A percentile compares a stretch with the other conserved stretches of the same genome.
phyloP scores from a whole-genome alignment of 768 basidiomycete genomes.

The Hypholoma sublateritium region DNA sequence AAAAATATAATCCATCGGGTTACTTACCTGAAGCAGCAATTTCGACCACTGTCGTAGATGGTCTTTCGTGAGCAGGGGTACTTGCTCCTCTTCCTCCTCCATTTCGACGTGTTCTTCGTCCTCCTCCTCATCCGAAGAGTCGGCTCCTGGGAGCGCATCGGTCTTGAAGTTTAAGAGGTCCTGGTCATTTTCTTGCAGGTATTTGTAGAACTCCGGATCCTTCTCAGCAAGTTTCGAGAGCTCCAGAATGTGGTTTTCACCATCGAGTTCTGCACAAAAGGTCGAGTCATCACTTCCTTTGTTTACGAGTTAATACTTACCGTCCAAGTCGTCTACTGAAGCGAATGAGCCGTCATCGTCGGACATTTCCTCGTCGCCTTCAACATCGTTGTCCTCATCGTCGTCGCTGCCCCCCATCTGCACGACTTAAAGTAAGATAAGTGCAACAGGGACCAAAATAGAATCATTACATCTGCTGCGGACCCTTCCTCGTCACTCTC shows the following conservation, averaged over 20 bases:
- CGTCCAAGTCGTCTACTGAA: slow-evolving; percentile 76
- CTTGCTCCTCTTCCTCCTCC: slow-evolving; percentile 40
- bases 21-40: slow-evolving; percentile 62
- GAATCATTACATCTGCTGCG: slow-evolving; percentile 18
- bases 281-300: neutral
- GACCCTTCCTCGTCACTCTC: slow-evolving; percentile 40
- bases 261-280: slow-evolving; percentile 52
- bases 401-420: slow-evolving; percentile 19
- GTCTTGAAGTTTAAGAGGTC: slow-evolving; percentile 84
- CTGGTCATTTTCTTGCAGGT: slow-evolving; percentile 91
- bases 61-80: slow-evolving; percentile 64
- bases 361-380: slow-evolving; percentile 41
- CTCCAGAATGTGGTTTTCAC: slow-evolving; percentile 72
- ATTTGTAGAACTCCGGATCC: slow-evolving; percentile 99
- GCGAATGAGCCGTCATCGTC: slow-evolving; percentile 69
- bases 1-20: neutral
- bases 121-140: slow-evolving; percentile 44
- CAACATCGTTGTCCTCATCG: slow-evolving; percentile 31
- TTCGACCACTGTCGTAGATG: slow-evolving; percentile 86
- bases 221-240: slow-evolving; percentile 89
- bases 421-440: neutral
- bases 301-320: slow-evolving; percentile 11
- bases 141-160: slow-evolving; percentile 35
- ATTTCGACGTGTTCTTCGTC: slow-evolving; percentile 45
- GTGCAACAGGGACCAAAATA: neutral